These are phyloP conservation scores for Aspergillus niger DNA, from an alignment of 2,329 filamentous ascomycete species.

Conservation along the genomic window DNA sequence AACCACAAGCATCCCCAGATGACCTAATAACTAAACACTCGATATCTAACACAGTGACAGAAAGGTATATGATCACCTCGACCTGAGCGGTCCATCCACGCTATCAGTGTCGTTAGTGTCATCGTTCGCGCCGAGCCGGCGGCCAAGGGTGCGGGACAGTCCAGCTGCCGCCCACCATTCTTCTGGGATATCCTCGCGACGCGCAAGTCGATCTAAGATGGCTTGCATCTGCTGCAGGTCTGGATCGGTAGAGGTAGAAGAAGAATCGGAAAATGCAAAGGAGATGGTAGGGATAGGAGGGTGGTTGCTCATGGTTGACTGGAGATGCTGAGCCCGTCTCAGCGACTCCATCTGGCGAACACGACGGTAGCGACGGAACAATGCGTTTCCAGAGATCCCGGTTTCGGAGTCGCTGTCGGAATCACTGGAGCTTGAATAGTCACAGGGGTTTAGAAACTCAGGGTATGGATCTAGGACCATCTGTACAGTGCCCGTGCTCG, in stretches of 20 bases:
- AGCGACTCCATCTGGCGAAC: slow-evolving; percentile 23
- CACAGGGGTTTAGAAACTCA: slow-evolving; percentile 41
- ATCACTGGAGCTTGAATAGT: slow-evolving; percentile 38
- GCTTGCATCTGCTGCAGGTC: slow-evolving; percentile 67
- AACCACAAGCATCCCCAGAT: too few relatives aligned
- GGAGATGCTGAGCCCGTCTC: slow-evolving; percentile 28
- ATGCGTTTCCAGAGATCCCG: slow-evolving; percentile 24
- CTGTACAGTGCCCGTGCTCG: slow-evolving; percentile 25
- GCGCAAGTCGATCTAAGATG: slow-evolving; percentile 70
- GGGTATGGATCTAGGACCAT: slow-evolving; percentile 38
- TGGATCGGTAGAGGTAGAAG: slow-evolving; percentile 30
- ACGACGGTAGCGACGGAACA: slow-evolving; percentile 24
- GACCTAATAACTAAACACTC: neutral
- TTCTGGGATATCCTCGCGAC: slow-evolving; percentile 74
- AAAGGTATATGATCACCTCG: slow-evolving; percentile 16
- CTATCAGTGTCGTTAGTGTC: slow-evolving; percentile 25
- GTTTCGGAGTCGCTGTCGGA: slow-evolving; percentile 38
- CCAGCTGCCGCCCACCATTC: slow-evolving; percentile 78
- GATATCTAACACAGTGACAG: slow-evolving; percentile 18
- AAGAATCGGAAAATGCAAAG: slow-evolving; percentile 32
- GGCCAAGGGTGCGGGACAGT: slow-evolving; percentile 58
- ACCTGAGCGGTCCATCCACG: slow-evolving; percentile 19
- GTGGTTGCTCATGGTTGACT: slow-evolving; percentile 37
- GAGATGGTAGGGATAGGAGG: slow-evolving; percentile 38
- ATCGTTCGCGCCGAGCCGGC: slow-evolving; percentile 30